Conservation (phyloP, 345 rosid genomes). For the Litchi chinensis region DNA sequence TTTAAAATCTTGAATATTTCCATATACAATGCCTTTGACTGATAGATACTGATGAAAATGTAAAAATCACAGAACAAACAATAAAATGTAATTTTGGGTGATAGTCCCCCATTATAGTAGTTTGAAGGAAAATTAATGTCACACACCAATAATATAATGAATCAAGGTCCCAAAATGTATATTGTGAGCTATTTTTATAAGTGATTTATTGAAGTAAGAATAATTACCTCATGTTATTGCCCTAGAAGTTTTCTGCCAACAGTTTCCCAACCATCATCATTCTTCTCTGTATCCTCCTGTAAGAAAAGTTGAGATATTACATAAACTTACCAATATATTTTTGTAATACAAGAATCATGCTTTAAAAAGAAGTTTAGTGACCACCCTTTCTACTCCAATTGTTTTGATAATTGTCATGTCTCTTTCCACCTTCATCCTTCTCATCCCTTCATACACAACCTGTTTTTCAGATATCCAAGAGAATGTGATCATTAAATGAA, state of each 20-base stretch:
- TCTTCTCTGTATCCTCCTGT: constrained; percentile 43
- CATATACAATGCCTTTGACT: constrained; percentile 59
- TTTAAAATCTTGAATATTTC: constrained; percentile 70
- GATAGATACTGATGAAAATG: constrained; percentile 57
- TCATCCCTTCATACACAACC: too few relatives aligned
- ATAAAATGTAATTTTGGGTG: neutral
- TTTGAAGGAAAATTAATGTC: neutral
- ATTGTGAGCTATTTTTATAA: neutral
- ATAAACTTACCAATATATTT: neutral
- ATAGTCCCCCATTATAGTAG: neutral
- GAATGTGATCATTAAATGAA: too few relatives aligned
- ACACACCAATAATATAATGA: neutral
- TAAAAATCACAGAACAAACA: too few relatives aligned
- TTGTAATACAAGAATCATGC: too few relatives aligned
- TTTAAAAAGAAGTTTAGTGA: too few relatives aligned
- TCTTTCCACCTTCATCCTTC: too few relatives aligned
- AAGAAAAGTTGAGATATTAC: neutral
- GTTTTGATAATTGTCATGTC: too few relatives aligned
- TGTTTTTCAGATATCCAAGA: too few relatives aligned
- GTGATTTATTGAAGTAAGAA: neutral
- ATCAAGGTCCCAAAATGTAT: neutral
- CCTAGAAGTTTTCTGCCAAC: constrained; percentile 63
- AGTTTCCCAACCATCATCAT: constrained; percentile 85
- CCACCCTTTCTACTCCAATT: too few relatives aligned
- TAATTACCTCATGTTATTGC: constrained; percentile 55